Evolutionary conservation across 2,329 filamentous ascomycete genomes (phyloP).

Genomic region (Cladorrhinum sp.): DNA sequence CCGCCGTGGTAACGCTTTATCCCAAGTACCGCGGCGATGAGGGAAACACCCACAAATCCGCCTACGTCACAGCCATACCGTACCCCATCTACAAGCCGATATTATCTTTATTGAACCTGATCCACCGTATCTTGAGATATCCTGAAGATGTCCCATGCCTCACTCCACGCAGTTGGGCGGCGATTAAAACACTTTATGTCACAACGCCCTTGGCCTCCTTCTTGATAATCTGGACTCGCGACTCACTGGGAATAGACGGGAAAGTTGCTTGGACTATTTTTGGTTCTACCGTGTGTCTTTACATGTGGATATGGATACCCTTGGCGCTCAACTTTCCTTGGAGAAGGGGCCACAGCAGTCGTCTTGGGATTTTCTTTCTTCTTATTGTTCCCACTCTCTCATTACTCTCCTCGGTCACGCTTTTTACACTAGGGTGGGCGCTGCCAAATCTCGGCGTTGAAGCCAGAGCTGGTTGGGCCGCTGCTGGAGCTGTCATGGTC

Average conservation of each 20-base stretch:
- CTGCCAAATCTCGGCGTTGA: not conserved
- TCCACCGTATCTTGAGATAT: not conserved
- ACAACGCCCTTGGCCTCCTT: not conserved
- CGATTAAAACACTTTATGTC: not conserved
- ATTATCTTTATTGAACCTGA: not conserved
- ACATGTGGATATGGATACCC: not conserved
- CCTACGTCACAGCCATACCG: not conserved
- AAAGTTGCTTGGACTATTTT: not conserved
- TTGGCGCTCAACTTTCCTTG: not conserved
- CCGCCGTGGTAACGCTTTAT: not conserved
- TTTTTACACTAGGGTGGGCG: not conserved
- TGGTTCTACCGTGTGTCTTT: not conserved
- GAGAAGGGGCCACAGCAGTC: not conserved
- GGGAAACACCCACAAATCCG: not conserved
- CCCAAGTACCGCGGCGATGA: not conserved
- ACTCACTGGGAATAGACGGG: not conserved
- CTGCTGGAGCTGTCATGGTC: not conserved
- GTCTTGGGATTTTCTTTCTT: not conserved
- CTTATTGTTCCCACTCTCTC: not conserved
- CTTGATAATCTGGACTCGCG: not conserved
- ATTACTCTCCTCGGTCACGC: not conserved
- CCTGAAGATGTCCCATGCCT: not conserved
- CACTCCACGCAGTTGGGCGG: not conserved
- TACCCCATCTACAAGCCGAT: not conserved
- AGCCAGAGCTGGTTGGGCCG: not conserved